A percentile compares a stretch with the other conserved stretches of the same genome.
Evolutionary conservation across 306 rosid genomes (phyloP).

Genomic region (Inga laurina): DNA sequence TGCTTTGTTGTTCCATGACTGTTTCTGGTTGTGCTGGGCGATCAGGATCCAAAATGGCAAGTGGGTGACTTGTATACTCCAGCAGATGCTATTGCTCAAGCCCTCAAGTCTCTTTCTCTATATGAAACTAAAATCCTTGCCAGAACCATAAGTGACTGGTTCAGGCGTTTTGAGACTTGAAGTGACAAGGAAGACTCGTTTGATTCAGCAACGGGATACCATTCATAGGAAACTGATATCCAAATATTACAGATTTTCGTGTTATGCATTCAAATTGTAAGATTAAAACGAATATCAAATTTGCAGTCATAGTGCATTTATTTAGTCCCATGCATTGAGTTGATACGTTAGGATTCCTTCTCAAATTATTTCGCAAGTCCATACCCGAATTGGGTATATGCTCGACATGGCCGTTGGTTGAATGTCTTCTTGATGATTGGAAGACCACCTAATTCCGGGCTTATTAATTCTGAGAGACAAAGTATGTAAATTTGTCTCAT

Average conservation of each 20-base stretch:
- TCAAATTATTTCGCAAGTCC: neutral
- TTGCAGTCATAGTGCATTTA: neutral
- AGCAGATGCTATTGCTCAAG: constrained; percentile 90
- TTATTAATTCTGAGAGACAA: too few species aligned
- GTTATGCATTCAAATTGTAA: neutral
- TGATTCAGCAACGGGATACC: neutral
- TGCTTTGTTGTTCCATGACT: neutral
- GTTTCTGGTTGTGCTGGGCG: neutral
- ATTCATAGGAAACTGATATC: neutral
- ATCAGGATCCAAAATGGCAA: constrained; percentile 92
- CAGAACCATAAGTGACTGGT: constrained; percentile 69
- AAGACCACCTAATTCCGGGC: neutral
- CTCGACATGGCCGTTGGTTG: too few species aligned
- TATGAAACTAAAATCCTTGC: constrained; percentile 66
- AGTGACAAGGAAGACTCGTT: constrained; percentile 16
- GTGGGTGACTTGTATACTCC: constrained; percentile 84
- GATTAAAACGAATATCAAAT: neutral
- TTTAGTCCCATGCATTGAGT: neutral
- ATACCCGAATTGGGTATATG: too few species aligned
- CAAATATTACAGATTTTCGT: constrained; percentile 7
- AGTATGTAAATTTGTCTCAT: too few species aligned
- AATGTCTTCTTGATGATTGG: neutral
- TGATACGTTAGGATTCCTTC: neutral
- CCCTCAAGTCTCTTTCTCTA: constrained; percentile 67
- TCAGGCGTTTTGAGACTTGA: constrained; percentile 61